Evolutionary conservation across 441 rosid species (phyloP), one percentile per base, ranked within the genome.

Genomic region (Arabidopsis lyrata): DNA sequence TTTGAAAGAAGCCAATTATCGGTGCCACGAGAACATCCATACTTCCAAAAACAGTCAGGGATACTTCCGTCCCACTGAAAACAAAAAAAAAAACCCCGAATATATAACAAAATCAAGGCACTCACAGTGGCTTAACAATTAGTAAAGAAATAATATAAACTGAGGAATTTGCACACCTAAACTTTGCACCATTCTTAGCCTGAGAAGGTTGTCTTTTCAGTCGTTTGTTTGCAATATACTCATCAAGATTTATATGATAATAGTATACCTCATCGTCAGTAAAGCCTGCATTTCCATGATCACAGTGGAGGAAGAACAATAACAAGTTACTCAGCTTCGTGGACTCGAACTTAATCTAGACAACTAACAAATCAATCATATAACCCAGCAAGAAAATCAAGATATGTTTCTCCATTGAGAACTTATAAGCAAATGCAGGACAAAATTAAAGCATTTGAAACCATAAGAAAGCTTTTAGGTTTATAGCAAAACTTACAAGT

Each of bases 11-110:
- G 76, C 54, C 11, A 42, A 63, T 64, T 66, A 89, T 77, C 10
- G 76, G 86, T 24, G 75, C 77, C 68, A 54, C 69, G 44, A 90
- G 80, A 81, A 58, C 73, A 31, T 85, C 89, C 64, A 62, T 41
- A 62, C 85, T 82, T 78, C 83, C 97, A 63, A 74, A 80, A 47
- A 85, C 69, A 74, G 80, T 81, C 36, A 92, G 67, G 67, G 74
- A 78, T 39, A 85, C 89, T 81, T 92, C 97, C 32, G 93, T 89
- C 22, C 99, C 97, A 63, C 97, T 92, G 83, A 35, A 81, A 75
- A 9, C 15, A 61, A 75, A 52, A 36, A 4, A 78, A 39, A 15
- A 18, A 18, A n/a, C n/a, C n/a, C n/a, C 27, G 18, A 59, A 74
- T 44, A 50, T 18, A 12, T 20, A 65, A 62, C 13, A 16, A 71